Percentiles rank a stretch among this genome's conserved stretches.
These are phyloP conservation scores for Physocladia obscura DNA, from an alignment of 192 early-diverging fungal genomes.

Conservation along the genomic window DNA sequence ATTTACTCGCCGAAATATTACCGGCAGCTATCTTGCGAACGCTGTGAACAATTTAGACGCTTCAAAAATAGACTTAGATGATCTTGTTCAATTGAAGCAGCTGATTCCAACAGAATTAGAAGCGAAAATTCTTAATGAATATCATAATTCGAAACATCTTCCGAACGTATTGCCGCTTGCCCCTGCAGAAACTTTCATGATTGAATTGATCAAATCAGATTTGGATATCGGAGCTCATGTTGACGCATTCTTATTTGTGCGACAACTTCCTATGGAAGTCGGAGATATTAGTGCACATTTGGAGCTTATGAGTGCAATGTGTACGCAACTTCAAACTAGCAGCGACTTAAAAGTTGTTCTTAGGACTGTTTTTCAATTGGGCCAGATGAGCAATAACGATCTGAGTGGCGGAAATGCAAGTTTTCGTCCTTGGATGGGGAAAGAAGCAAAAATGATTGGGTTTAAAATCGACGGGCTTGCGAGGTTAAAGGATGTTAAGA, in stretches of 20 bases:
- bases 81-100: conserved; percentile 43
- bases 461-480: conserved; percentile 58
- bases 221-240: conserved; percentile 41
- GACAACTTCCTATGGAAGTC: conserved; percentile 35
- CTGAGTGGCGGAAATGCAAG: conserved; percentile 37
- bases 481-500: conserved; percentile 56
- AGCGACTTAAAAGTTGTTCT: conserved; percentile 51
- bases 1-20: conserved; percentile 49
- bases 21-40: conserved; percentile 20
- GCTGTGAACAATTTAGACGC: conserved; percentile 39
- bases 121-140: conserved; percentile 23
- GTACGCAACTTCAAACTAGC: conserved; percentile 32
- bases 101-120: conserved; percentile 54
- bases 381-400: conserved; percentile 56
- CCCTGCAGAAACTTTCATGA: conserved; percentile 55
- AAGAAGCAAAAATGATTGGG: conserved; percentile 53
- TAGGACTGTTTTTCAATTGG: conserved; percentile 45
- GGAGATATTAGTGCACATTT: conserved; percentile 37
- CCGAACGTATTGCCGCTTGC: conserved; percentile 46
- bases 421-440: conserved; percentile 58
- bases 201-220: conserved; percentile 39
- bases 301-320: conserved; percentile 29
- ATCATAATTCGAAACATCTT: conserved; percentile 7
- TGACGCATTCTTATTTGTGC: conserved; percentile 37
- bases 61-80: conserved; percentile 39